Conservation (phyloP, 225 moss, liverwort and hornwort genomes). For the Takakia lepidozioides region DNA sequence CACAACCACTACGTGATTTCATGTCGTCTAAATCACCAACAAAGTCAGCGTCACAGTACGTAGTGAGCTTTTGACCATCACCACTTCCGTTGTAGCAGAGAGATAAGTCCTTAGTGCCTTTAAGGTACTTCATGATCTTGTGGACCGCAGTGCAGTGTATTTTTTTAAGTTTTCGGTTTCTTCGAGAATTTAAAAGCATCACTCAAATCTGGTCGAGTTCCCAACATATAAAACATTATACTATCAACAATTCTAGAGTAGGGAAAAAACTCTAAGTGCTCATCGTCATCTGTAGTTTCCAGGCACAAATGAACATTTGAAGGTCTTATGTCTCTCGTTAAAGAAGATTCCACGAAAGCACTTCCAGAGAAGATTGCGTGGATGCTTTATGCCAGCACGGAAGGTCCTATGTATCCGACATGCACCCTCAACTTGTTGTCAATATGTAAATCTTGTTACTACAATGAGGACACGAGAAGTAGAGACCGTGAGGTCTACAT, state of each 20-base stretch:
- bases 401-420: too few relatives aligned
- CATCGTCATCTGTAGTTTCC: neutral
- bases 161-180: neutral
- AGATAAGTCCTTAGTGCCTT: neutral
- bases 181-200: neutral
- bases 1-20: neutral
- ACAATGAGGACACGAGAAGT: too few relatives aligned
- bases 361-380: too few relatives aligned
- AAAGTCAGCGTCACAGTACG: slow-evolving; percentile 6
- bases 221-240: neutral
- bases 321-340: too few relatives aligned
- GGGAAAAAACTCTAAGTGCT: neutral
- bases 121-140: too few relatives aligned
- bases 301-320: neutral
- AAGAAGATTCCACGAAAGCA: too few relatives aligned
- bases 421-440: too few relatives aligned
- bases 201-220: neutral
- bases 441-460: too few relatives aligned
- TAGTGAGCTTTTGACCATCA: neutral
- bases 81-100: slow-evolving; percentile 1
- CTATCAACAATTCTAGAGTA: neutral
- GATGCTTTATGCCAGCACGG: too few relatives aligned
- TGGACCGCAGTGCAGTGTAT: neutral
- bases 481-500: too few relatives aligned
- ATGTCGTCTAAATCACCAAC: neutral